These are phyloP conservation scores for Cercospora janseana DNA, from an alignment of 2,329 filamentous ascomycete species.

Conservation along the genomic window DNA sequence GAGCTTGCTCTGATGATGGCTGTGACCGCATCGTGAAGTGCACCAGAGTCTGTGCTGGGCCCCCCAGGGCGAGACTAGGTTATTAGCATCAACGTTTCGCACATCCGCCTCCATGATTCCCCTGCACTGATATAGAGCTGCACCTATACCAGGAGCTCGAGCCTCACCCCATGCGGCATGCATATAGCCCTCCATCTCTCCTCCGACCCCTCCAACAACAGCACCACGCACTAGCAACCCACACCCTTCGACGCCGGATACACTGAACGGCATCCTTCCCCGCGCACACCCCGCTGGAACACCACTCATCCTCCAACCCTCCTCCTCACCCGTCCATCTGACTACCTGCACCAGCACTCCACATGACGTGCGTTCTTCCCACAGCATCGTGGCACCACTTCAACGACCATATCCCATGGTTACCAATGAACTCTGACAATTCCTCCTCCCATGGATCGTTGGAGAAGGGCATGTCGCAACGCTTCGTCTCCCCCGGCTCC, in stretches of 20 bases:
- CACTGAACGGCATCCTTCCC: constrained; percentile 23
- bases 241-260: constrained; percentile 21
- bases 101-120: constrained; percentile 18
- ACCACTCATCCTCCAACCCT: constrained; percentile 1
- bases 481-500: constrained; percentile 34
- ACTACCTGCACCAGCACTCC: constrained; percentile 12
- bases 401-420: constrained; percentile 33
- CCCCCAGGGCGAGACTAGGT: constrained; percentile 21
- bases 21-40: constrained; percentile 27
- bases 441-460: constrained; percentile 24
- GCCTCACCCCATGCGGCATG: constrained; percentile 16
- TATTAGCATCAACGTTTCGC: constrained; percentile 30
- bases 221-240: constrained; percentile 1
- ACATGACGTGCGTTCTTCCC: constrained; percentile 36
- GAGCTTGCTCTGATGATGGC: constrained; percentile 18
- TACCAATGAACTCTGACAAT: constrained; percentile 34
- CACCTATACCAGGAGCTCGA: constrained; percentile 14
- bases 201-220: constrained; percentile 8
- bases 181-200: constrained; percentile 19
- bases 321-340: neutral
- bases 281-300: neutral
- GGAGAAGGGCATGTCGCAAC: constrained; percentile 30
- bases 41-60: constrained; percentile 22
- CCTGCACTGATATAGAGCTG: constrained; percentile 16
- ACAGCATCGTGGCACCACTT: constrained; percentile 34